A percentile compares a stretch with the other conserved stretches of the same genome.
Conservation (phyloP, 2,329 filamentous ascomycete species). For the Paecilomyces niveus region DNA sequence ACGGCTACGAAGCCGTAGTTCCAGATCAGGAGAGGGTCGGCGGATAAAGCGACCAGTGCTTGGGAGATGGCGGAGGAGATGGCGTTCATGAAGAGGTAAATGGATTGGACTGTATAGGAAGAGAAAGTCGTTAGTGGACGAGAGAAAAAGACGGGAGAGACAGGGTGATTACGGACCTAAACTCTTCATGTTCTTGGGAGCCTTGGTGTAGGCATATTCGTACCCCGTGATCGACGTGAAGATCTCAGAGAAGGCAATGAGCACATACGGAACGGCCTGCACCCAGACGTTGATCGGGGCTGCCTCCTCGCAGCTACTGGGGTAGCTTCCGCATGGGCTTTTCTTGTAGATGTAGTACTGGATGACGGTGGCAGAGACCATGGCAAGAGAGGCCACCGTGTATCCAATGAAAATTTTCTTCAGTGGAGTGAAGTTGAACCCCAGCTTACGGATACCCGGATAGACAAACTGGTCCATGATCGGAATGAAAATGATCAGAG, state of each 20-base stretch:
- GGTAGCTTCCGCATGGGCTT: conserved; percentile 46
- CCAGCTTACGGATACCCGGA: conserved; percentile 56
- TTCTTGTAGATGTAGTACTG: conserved; percentile 50
- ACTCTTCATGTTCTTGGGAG: conserved; percentile 62
- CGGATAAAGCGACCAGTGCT: conserved; percentile 55
- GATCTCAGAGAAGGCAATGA: conserved; percentile 48
- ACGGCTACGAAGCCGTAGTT: conserved; percentile 62
- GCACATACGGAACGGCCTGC: conserved; percentile 38
- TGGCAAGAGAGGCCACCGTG: conserved; percentile 55
- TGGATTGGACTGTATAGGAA: conserved; percentile 44
- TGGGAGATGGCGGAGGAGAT: conserved; percentile 62
- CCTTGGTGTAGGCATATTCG: conserved; percentile 69
- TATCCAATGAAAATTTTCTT: conserved; percentile 69
- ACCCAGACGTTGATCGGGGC: conserved; percentile 43
- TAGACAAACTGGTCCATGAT: conserved; percentile 63
- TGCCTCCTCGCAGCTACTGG: conserved; percentile 43
- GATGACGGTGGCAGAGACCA: conserved; percentile 53
- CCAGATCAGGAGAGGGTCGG: conserved; percentile 62
- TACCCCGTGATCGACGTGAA: conserved; percentile 61
- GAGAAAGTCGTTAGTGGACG: background rate
- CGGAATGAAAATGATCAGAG: conserved; percentile 68
- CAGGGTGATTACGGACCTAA: conserved; percentile 25
- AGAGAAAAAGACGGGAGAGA: background rate
- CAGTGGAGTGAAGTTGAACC: conserved; percentile 64
- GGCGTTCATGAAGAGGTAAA: conserved; percentile 64